phyloP scores from a whole-genome alignment of 2,329 filamentous ascomycete species.

The Gnomoniopsis sp. region DNA sequence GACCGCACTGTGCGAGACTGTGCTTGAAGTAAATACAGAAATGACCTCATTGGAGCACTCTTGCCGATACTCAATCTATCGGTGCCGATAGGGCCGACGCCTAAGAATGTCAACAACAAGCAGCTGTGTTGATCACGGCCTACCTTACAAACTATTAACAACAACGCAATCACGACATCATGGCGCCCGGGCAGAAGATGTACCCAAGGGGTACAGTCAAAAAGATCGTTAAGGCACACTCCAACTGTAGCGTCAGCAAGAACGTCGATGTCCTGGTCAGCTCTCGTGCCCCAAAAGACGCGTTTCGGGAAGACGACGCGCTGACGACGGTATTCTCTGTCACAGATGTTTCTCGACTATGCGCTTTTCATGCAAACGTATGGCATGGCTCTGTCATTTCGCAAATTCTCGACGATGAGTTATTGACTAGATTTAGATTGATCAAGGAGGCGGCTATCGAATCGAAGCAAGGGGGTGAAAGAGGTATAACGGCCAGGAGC shows the following conservation, averaged over 20 bases:
- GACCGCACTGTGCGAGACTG: background rate
- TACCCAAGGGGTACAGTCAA: slow-evolving; percentile 84
- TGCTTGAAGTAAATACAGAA: background rate
- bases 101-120: slow-evolving; percentile 9
- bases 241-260: slow-evolving; percentile 74
- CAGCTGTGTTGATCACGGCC: no score
- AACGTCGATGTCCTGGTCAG: slow-evolving; percentile 81
- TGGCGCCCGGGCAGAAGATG: slow-evolving; percentile 66
- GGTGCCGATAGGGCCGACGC: slow-evolving; percentile 7
- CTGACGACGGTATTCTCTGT: slow-evolving; percentile 20
- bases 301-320: slow-evolving; percentile 24
- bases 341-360: slow-evolving; percentile 79
- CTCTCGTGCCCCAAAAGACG: slow-evolving; percentile 17
- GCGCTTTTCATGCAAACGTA: slow-evolving; percentile 73
- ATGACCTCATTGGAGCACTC: slow-evolving; percentile 14
- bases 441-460: slow-evolving; percentile 77
- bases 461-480: slow-evolving; percentile 70
- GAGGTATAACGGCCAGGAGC: slow-evolving; percentile 69
- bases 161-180: slow-evolving; percentile 29
- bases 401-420: background rate
- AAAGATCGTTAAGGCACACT: slow-evolving; percentile 87
- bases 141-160: background rate
- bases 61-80: background rate
- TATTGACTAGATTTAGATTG: slow-evolving; percentile 47
- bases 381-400: slow-evolving; percentile 16